Evolutionary conservation across 495 filamentous ascomycete species (phyloP), one percentile per base, ranked within the genome.

Genomic region (Aspergillus kassunensis): DNA sequence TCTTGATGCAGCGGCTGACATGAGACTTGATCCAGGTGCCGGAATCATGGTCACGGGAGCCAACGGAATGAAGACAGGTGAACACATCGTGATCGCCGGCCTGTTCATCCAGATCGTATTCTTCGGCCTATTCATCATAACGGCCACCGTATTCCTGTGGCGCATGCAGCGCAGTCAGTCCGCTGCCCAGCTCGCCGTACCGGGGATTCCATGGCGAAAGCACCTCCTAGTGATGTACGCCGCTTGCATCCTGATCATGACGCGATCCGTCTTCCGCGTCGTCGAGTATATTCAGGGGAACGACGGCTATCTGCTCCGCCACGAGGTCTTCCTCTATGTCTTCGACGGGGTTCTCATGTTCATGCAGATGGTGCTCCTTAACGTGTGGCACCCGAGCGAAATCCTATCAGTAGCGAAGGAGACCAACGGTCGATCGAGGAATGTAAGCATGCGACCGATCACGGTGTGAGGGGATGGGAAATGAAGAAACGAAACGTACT

Each of bases 231-330:
- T 49, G 16, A 11, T 49, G 7, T 49, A 49, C 20, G 12, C 35
- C 12, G 16, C 20, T 2, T 35, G 24, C 20, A 60, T 48, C 1
- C 61, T 84, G 15, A 84, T 87, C 50, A 49, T 87, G 55, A 57
- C 83, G 1, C 73, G 84, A 10, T 77, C 69, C 13, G 44, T 85
- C 7, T 84, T 83, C 59, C 69, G 84, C n/a, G 66, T 81, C 18
- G 57, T 82, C 8, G 84, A 88, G 66, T 87, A 80, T 54, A 27
- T 71, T 0, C 65, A 77, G 63, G 82, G 83, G 0, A 51, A 71
- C 21, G 61, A 67, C 5, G 80, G 82, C 1, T 66, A 60, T 42
- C 33, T 76, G n/a, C 47, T 83, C 31, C 53, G 44, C 11, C 69
- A 77, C 36, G 83, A 86, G 64, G 70, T 72, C 58, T 74, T 73